A percentile compares a stretch with the other conserved stretches of the same genome.
These are phyloP conservation scores for Penstemon eatonii DNA, from an alignment of 257 asterid genomes.

Conservation along the genomic window DNA sequence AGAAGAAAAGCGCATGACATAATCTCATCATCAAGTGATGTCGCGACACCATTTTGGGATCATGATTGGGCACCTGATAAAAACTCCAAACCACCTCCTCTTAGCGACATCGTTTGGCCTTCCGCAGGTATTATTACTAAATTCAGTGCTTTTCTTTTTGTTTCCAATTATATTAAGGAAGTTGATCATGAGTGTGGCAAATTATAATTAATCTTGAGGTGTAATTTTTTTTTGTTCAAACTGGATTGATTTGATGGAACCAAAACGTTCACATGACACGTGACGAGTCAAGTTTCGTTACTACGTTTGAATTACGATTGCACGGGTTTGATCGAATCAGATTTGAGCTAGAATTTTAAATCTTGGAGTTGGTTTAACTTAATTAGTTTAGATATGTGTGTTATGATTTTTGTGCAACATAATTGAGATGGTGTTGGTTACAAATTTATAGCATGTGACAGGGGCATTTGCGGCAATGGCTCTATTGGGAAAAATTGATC, in stretches of 20 bases:
- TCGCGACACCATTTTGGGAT: slow-evolving; percentile 57
- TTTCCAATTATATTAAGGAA: neutral
- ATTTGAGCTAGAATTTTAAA: too few relatives aligned
- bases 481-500: slow-evolving; percentile 76
- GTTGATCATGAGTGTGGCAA: too few relatives aligned
- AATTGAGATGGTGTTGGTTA: neutral
- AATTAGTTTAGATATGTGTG: neutral
- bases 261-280: too few relatives aligned
- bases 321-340: too few relatives aligned
- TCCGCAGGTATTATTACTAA: slow-evolving; percentile 66
- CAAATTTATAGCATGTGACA: slow-evolving; percentile 14
- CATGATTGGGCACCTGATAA: slow-evolving; percentile 68
- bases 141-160: neutral
- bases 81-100: slow-evolving; percentile 59
- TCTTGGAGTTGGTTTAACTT: neutral
- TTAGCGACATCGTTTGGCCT: slow-evolving; percentile 91
- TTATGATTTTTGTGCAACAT: slow-evolving; percentile 1
- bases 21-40: slow-evolving; percentile 44
- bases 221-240: neutral
- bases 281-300: too few relatives aligned
- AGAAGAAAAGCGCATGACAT: slow-evolving; percentile 27
- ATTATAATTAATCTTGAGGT: neutral
- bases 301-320: too few relatives aligned
- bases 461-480: slow-evolving; percentile 99
- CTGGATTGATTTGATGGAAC: neutral